Percentiles rank a stretch among this genome's conserved stretches.
These are phyloP conservation scores for Penicillium nordicum DNA, from an alignment of 2,329 filamentous ascomycete genomes.

Conservation along the genomic window DNA sequence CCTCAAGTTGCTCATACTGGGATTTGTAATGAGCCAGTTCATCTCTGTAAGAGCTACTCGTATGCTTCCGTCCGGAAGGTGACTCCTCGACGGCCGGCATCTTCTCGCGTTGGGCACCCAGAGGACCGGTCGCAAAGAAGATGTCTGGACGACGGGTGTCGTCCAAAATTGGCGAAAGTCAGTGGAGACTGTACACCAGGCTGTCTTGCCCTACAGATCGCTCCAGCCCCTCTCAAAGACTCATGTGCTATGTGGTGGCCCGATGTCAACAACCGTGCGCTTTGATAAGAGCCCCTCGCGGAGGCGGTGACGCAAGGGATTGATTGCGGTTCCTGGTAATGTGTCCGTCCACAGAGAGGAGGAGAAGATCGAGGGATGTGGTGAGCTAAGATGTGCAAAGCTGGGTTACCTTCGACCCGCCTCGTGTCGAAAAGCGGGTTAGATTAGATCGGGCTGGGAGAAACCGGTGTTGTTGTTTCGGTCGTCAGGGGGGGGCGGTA, in stretches of 20 bases:
- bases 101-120: conserved; percentile 27
- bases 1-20: conserved; percentile 89
- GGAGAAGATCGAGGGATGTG: conserved; percentile 2
- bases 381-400: conserved; percentile 3
- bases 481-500: conserved; percentile 23
- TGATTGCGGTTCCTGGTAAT: conserved; percentile 18
- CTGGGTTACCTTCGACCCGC: conserved; percentile 8
- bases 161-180: conserved; percentile 7
- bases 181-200: conserved; percentile 1
- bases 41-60: conserved; percentile 56
- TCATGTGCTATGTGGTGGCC: conserved; percentile 19
- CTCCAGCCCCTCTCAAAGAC: conserved; percentile 8
- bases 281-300: conserved; percentile 31
- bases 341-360: conserved; percentile 16
- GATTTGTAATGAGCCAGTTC: conserved; percentile 91
- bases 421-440: conserved; percentile 19
- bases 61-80: conserved; percentile 39
- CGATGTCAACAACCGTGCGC: conserved; percentile 15
- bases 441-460: conserved; percentile 22
- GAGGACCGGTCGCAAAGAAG: conserved; percentile 15
- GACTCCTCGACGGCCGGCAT: conserved; percentile 40
- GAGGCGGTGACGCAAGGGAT: conserved; percentile 38
- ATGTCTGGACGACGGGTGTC: conserved; percentile 10
- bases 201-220: conserved; percentile 7
- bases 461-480: conserved; percentile 22